Conservation (phyloP, 345 rosid species). For the Eucalyptus paniculata region DNA sequence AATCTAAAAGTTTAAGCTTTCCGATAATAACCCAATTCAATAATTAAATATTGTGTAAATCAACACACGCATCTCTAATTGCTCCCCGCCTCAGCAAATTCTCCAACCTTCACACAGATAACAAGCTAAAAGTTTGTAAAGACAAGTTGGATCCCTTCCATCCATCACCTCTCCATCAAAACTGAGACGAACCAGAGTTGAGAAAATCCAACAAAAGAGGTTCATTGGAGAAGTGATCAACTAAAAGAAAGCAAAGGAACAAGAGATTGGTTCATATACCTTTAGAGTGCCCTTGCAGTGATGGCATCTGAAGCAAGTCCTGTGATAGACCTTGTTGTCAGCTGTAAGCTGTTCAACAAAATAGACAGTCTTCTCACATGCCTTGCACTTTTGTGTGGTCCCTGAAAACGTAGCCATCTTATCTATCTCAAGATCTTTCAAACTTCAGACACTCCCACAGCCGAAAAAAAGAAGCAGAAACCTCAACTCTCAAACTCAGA, state of each 20-base stretch:
- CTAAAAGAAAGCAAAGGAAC: neutral
- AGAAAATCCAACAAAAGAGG: neutral
- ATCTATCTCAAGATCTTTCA: neutral
- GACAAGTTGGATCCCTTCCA: neutral
- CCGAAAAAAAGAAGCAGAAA: neutral
- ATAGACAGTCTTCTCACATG: conserved; percentile 42
- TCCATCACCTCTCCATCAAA: neutral
- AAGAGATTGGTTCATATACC: conserved; percentile 1
- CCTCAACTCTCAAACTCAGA: neutral
- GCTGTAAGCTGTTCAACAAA: conserved; percentile 36
- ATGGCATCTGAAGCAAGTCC: conserved; percentile 38
- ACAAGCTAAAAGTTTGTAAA: neutral
- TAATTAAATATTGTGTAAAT: neutral
- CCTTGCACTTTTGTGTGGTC: conserved; percentile 40
- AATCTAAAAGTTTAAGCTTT: neutral
- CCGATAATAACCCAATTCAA: neutral
- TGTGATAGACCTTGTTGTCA: conserved; percentile 31
- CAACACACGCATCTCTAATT: neutral
- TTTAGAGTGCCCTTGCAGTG: conserved; percentile 43
- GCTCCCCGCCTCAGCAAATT: neutral
- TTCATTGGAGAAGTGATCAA: neutral
- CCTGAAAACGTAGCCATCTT: conserved; percentile 33
- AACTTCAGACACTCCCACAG: neutral
- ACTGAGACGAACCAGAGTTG: neutral
- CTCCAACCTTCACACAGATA: neutral